phyloP scores from a whole-genome alignment of 2,329 filamentous ascomycete genomes.

The Aspergillus sp. region DNA sequence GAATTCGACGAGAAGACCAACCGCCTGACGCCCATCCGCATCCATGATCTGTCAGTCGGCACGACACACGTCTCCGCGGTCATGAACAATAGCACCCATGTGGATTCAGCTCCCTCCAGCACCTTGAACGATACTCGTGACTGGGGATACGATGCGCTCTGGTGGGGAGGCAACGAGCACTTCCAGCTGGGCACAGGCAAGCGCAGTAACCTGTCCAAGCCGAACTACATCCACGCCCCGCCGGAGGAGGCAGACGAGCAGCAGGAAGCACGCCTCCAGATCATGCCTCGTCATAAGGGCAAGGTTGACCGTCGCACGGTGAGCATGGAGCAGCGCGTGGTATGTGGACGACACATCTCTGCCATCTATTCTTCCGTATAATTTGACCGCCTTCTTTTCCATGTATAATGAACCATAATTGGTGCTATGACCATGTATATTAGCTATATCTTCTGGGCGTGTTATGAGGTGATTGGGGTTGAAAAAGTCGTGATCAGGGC shows the following conservation, averaged over 20 bases:
- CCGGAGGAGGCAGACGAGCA: conserved; percentile 63
- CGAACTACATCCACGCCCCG: conserved; percentile 78
- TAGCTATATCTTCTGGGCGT: not conserved
- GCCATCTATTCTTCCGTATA: conserved; percentile 74
- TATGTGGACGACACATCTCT: conserved; percentile 80
- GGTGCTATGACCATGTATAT: conserved; percentile 1
- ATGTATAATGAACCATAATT: conserved; percentile 4
- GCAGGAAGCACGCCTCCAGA: conserved; percentile 71
- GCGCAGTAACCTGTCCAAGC: conserved; percentile 74
- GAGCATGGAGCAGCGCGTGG: conserved; percentile 80
- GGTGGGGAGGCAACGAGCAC: conserved; percentile 93
- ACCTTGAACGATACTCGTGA: conserved; percentile 71
- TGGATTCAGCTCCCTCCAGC: conserved; percentile 54
- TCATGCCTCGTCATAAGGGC: conserved; percentile 74
- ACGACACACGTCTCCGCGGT: conserved; percentile 78
- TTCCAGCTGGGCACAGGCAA: conserved; percentile 93
- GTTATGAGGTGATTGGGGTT: not conserved
- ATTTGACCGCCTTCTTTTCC: conserved; percentile 22
- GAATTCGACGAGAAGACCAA: conserved; percentile 80
- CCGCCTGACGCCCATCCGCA: conserved; percentile 72
- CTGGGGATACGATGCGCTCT: conserved; percentile 84
- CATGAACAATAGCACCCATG: conserved; percentile 76
- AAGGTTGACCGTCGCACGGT: conserved; percentile 69
- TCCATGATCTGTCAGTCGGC: conserved; percentile 73
- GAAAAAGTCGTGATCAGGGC: not conserved